These are phyloP conservation scores for Leishmania guyanensis DNA, from an alignment of 208 protist species.

Conservation along the genomic window DNA sequence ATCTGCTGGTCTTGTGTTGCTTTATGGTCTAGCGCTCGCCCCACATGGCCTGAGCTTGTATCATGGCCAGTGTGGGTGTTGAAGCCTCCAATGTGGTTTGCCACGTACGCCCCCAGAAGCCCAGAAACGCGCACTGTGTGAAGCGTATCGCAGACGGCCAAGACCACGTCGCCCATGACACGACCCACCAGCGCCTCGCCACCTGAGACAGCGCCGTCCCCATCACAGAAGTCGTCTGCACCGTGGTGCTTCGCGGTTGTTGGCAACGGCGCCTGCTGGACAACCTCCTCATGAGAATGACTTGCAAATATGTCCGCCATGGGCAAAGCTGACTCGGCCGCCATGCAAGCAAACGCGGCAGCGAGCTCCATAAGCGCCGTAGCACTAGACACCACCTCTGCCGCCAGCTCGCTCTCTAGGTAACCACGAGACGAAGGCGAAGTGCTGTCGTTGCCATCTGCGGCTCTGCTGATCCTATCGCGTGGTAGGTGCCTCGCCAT, in stretches of 20 bases:
- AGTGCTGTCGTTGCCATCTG: background rate
- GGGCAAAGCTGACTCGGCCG: background rate
- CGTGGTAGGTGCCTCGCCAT: background rate
- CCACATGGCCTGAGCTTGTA: background rate
- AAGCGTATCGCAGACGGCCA: slow-evolving; percentile 17
- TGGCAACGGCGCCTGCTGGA: background rate
- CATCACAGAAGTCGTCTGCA: background rate
- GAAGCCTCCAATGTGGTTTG: background rate
- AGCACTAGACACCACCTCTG: background rate
- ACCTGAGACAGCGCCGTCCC: background rate
- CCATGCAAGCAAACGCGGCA: background rate
- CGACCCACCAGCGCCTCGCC: slow-evolving; percentile 5
- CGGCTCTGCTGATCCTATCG: background rate
- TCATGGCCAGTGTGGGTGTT: background rate
- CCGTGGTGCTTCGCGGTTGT: background rate
- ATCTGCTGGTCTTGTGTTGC: background rate
- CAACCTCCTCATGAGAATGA: background rate
- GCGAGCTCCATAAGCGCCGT: slow-evolving; percentile 19
- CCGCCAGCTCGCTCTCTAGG: slow-evolving; percentile 1
- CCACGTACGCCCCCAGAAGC: slow-evolving; percentile 7
- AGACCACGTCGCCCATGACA: slow-evolving; percentile 15
- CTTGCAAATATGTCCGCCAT: background rate
- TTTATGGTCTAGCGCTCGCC: background rate
- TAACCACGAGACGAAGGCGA: background rate
- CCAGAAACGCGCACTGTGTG: background rate